Percentiles rank a stretch among this genome's conserved stretches.
Evolutionary conservation across 2,329 filamentous ascomycete genomes (phyloP).

Genomic region (Diaporthe nobilis): DNA sequence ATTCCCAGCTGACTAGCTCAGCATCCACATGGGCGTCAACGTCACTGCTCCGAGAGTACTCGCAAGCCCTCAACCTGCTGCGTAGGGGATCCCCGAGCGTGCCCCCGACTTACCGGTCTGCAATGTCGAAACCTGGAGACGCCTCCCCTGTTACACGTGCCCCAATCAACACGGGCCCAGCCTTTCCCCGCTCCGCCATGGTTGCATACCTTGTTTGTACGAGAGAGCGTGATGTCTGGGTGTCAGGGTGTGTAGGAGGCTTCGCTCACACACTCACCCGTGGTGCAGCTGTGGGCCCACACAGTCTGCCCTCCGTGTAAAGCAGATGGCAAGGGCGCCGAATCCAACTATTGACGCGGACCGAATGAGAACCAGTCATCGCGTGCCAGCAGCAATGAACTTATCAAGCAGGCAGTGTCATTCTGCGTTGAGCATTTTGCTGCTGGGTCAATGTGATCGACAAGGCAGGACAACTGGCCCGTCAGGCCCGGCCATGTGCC

Average conservation of each 20-base stretch:
- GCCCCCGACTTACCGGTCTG: slow-evolving; percentile 31
- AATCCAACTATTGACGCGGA: not conserved
- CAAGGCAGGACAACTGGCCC: slow-evolving; percentile 24
- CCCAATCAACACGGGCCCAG: slow-evolving; percentile 35
- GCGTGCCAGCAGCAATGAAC: slow-evolving; percentile 7
- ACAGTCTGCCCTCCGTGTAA: not conserved
- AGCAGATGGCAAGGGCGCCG: not conserved
- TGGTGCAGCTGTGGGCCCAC: slow-evolving; percentile 17
- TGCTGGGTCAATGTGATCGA: slow-evolving; percentile 11
- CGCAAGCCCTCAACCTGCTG: slow-evolving; percentile 20
- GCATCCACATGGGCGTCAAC: slow-evolving; percentile 18
- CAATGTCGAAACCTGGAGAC: slow-evolving; percentile 33
- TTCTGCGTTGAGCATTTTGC: not conserved
- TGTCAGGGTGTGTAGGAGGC: slow-evolving; percentile 6
- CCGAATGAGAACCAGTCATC: not conserved
- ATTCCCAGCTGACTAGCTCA: slow-evolving; percentile 19
- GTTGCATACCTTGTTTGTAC: slow-evolving; percentile 24
- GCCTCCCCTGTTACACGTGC: slow-evolving; percentile 36
- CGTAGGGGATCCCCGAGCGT: not conserved
- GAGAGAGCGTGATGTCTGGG: slow-evolving; percentile 30
- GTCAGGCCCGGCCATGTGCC: slow-evolving; percentile 28
- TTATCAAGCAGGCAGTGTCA: not conserved
- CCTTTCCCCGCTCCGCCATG: slow-evolving; percentile 38
- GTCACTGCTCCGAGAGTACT: slow-evolving; percentile 1
- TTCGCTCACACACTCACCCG: slow-evolving; percentile 18